Base-by-base conservation (phyloP, 2,329 filamentous ascomycete species). In the Apiospora malaysiana region DNA sequence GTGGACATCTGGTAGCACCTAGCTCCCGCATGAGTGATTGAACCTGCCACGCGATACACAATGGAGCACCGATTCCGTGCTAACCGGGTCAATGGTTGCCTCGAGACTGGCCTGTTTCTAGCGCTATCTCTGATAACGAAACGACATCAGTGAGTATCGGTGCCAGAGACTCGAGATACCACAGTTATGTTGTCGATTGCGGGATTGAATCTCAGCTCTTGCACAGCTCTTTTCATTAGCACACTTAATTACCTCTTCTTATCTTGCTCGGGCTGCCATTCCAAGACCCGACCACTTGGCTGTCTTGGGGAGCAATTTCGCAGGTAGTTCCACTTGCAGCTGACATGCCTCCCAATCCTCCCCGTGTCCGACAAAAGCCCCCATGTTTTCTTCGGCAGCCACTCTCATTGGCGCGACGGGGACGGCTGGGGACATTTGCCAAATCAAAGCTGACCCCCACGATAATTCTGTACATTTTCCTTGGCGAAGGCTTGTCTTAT, bases 401-500 rank as follows among this genome's bases (percentile, higher is more conserved):
- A 63, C 37, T 63, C 32, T 63, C 2, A 40, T 63, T 63, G 27
- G 56, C 56, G 8, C 32, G 4, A 45, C 42, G 42, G 12, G 42
- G 10, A 16, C 12, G 42, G 14, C 42, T 16, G 40, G 32, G 18
- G 5, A 14, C 27, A 37, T 59, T 59, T 9, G 51, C 51, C 27
- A 25, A 59, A 37, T 37, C 21, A 32, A 18, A 37, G 51, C 8
- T 32, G 14, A 56, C 51, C 51, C 51, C 51, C 51, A 32, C 51
- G 27, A 32, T 16, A 9, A 18, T 21, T 12, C 51, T 27, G 21
- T 59, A 18, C 42, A 9, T 37, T 59, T n/a, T n/a, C 18, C 56
- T 63, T 63, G 56, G 56, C 56, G 32, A 63, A 63, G 37, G 56
- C 56, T 63, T 63, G 56, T 63, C 56, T 40, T 21, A 6, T 9